These are phyloP conservation scores for Trichophyton rubrum DNA, from an alignment of 2,329 filamentous ascomycete species.

Conservation along the genomic window DNA sequence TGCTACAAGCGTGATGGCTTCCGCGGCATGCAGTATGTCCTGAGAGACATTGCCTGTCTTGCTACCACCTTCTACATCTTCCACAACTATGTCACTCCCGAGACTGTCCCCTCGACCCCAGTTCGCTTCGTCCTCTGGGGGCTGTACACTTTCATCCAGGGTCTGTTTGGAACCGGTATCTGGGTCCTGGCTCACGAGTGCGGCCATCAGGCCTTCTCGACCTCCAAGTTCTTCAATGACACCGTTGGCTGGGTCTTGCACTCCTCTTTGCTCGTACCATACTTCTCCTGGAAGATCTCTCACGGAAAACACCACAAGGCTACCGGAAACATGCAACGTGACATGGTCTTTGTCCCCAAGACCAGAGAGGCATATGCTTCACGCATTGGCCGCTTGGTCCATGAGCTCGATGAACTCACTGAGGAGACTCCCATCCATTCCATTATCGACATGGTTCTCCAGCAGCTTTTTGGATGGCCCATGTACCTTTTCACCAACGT, in stretches of 20 bases:
- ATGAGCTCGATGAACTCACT: conserved; percentile 77
- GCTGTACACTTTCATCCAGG: conserved; percentile 69
- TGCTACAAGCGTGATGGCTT: conserved; percentile 81
- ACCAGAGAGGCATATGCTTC: conserved; percentile 70
- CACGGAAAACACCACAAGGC: conserved; percentile 99
- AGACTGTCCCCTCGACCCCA: conserved; percentile 59
- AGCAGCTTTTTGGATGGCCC: conserved; percentile 90
- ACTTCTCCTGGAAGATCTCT: conserved; percentile 99
- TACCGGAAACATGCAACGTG: conserved; percentile 89
- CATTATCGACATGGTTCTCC: conserved; percentile 56
- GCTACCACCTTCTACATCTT: conserved; percentile 71
- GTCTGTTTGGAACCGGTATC: conserved; percentile 81
- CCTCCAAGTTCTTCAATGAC: conserved; percentile 84
- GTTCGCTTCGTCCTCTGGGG: conserved; percentile 54
- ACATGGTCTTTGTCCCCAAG: conserved; percentile 98
- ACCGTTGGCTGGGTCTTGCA: conserved; percentile 84
- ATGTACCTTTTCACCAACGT: conserved; percentile 85
- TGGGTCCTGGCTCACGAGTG: conserved; percentile 98
- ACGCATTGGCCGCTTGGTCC: conserved; percentile 58
- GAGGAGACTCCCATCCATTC: conserved; percentile 91
- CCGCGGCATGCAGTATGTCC: conserved; percentile 68
- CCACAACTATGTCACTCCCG: conserved; percentile 80
- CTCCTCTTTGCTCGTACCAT: conserved; percentile 79
- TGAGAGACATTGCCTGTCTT: conserved; percentile 62
- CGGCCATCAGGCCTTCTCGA: conserved; percentile 90